A percentile compares a stretch with the other conserved stretches of the same genome.
Evolutionary conservation across 208 protist genomes (phyloP).

Genomic region (Wallacemonas sp.): DNA sequence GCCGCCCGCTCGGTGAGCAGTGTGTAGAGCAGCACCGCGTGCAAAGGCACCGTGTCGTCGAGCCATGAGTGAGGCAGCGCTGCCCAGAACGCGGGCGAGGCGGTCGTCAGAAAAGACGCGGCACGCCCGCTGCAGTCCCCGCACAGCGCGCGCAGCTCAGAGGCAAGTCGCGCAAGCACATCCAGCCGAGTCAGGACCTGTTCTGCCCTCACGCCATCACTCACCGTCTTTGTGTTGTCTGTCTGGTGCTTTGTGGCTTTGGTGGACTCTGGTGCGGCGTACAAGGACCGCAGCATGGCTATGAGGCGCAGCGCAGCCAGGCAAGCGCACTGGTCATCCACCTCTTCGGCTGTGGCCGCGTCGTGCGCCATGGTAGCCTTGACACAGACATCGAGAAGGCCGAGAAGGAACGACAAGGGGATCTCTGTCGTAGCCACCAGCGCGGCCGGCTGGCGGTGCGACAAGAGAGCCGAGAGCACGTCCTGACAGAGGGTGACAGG

Average conservation of each 20-base stretch:
- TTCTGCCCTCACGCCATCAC: too few species aligned
- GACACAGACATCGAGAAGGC: not conserved
- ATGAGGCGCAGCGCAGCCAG: too few species aligned
- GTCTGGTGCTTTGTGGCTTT: too few species aligned
- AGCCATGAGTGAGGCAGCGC: not conserved
- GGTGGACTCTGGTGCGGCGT: too few species aligned
- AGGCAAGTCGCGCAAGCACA: too few species aligned
- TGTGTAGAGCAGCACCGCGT: not conserved
- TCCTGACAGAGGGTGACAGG: not conserved
- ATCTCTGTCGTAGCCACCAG: not conserved
- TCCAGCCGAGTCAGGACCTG: too few species aligned
- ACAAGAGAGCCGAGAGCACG: not conserved
- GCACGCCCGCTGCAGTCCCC: too few species aligned
- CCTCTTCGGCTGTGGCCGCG: not conserved
- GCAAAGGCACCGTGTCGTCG: not conserved
- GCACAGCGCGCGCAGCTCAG: too few species aligned
- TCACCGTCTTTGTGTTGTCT: too few species aligned
- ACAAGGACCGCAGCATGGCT: too few species aligned
- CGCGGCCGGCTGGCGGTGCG: not conserved
- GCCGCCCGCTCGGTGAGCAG: not conserved
- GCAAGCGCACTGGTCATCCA: not conserved
- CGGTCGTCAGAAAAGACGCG: too few species aligned
- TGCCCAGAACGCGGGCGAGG: too few species aligned
- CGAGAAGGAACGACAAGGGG: not conserved
- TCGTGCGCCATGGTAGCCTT: not conserved